Base-by-base conservation (phyloP, 148 eudicot species). In the Fallopia convolvulus region DNA sequence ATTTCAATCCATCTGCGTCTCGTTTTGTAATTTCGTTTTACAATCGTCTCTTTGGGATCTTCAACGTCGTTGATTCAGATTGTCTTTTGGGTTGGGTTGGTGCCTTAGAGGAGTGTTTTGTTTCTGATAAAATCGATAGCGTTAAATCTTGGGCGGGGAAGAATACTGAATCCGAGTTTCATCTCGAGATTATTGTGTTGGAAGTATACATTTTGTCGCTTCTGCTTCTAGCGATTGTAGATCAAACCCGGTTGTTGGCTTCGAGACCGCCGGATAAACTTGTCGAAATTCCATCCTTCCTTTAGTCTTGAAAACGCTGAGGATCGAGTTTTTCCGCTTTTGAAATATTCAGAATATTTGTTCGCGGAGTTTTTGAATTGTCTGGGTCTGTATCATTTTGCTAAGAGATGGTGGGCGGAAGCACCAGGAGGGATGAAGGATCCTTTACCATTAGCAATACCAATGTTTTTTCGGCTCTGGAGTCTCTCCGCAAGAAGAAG, bases 381-480 rank as follows among this genome's bases (percentile, higher is more conserved):
- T 60, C 68, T 14, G 68, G 33, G 33, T 60, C 32, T 60, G 70
- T 65, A 65, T 65, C 40, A 65, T 15, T 63, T 70, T 53, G 70
- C 48, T 23, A 53, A 81, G 77, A 65, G 77, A 89, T 89, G 90
- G 95, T 85, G 80, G 95, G 92, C 76, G 90, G 91, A 63, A 88
- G 92, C 72, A 85, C 39, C 36, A 80, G 84, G 74, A 88, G 81
- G 79, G 93, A 90, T 49, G 94, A 85, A 18, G 84, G 74, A 46
- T 82, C 92, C 8, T 61, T 90, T 75, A 81, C 87, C 1, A 81
- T 90, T 80, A 94, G 78, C 90, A 92, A 83, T 79, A 85, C 80
- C 80, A 94, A 94, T 77, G 97, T 89, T 33, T 94, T 94, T 77
- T 97, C 98, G 0, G 98, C 97, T 5, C 86, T 94, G 2, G 97